Evolutionary conservation across 768 basidiomycete genomes (phyloP), one percentile per base, ranked within the genome.

Genomic region (Jaapia argillacea): DNA sequence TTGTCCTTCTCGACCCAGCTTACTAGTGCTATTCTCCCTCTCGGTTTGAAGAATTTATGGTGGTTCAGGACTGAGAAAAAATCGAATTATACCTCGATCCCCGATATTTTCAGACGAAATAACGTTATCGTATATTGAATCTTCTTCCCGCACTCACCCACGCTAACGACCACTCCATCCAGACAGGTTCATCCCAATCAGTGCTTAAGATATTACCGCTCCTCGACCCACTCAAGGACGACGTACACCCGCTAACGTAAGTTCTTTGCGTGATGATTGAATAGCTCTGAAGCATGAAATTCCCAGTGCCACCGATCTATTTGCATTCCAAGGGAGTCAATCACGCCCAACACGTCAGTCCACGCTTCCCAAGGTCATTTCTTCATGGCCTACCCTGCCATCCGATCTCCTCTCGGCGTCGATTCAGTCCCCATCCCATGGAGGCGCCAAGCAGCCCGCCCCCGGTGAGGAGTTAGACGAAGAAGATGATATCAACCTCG

Each of bases 121-220:
- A 69, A 72, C 24, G 60, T 77, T 42, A 77, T 81, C 51, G 86
- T 87, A 58, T 46, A 75, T 55, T 41, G 37, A 44, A 22, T 20
- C 41, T 43, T 27, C 36, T 18, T 36, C 13, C 40, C 41, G 37
- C 26, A 14, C 20, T 46, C 28, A 25, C 41, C 40, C 45, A 41
- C 43, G 48, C 48, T 42, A 47, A 49, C 50, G n/a, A 53, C n/a
- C n/a, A n/a, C 26, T 24, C n/a, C 48, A 24, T 40, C 36, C 27
- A 91, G 87, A 76, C 86, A 57, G 88, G 88, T 36, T 79, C 85
- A 31, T 77, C 85, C 12, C 77, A 81, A 51, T 80, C 85, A 18
- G 67, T 84, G 36, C 66, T 90, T 14, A 76, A 71, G 58, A 66
- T 66, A 16, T 66, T 87, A 12, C 87, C 88, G 12, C 67, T 86